A percentile compares a stretch with the other conserved stretches of the same genome.
These are phyloP conservation scores for Umbelopsis vinacea DNA, from an alignment of 192 early-diverging fungal species.

Conservation along the genomic window DNA sequence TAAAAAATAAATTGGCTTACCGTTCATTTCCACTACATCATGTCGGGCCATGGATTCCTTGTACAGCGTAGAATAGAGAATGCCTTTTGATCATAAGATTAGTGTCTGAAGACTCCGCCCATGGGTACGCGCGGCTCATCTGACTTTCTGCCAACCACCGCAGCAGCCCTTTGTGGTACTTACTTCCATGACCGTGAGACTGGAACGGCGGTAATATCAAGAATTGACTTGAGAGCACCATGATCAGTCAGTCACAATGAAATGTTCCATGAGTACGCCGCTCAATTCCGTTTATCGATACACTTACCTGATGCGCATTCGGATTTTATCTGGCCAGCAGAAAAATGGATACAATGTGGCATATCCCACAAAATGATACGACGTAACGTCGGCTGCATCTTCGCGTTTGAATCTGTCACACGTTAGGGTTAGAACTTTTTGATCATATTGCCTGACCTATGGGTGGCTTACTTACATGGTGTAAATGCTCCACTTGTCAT, in stretches of 20 bases:
- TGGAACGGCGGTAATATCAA: conserved; percentile 92
- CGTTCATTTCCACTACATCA: conserved; percentile 64
- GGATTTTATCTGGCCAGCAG: conserved; percentile 74
- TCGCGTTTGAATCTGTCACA: conserved; percentile 58
- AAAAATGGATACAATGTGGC: conserved; percentile 86
- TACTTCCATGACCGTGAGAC: conserved; percentile 79
- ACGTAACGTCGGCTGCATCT: conserved; percentile 41
- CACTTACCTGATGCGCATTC: conserved; percentile 83
- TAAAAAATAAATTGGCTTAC: conserved; percentile 30
- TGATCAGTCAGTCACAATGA: not conserved
- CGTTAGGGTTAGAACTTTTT: not conserved
- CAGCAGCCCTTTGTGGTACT: conserved; percentile 11
- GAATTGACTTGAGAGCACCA: conserved; percentile 72
- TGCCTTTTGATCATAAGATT: conserved; percentile 35
- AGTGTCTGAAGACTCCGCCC: not conserved
- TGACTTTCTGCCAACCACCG: not conserved
- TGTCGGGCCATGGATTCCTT: conserved; percentile 45
- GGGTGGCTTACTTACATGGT: conserved; percentile 42
- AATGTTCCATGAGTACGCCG: not conserved
- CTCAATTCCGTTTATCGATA: no score
- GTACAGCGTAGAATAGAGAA: conserved; percentile 70
- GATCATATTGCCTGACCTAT: no score
- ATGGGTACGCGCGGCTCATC: not conserved
- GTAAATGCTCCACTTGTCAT: conserved; percentile 82
- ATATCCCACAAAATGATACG: conserved; percentile 84